Conservation (phyloP, 225 moss, liverwort and hornwort genomes). For the Asterella californica region DNA sequence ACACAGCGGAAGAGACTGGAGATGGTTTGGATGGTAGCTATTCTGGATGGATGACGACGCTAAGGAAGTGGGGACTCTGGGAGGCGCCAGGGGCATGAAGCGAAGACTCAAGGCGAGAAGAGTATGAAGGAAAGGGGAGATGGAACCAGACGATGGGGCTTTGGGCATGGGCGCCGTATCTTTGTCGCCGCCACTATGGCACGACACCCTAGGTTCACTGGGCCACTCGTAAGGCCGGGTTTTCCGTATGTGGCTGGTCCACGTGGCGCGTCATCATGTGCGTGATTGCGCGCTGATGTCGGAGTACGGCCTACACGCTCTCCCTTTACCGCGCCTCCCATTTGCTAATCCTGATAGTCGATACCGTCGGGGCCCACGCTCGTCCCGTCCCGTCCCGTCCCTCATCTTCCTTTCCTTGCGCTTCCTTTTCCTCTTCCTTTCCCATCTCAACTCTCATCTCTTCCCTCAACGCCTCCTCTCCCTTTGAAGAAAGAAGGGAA, state of each 20-base stretch:
- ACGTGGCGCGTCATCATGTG: slow-evolving; percentile 39
- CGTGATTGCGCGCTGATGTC: slow-evolving; percentile 47
- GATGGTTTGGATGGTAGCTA: background rate
- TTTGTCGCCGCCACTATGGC: slow-evolving; percentile 47
- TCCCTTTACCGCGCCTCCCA: slow-evolving; percentile 21
- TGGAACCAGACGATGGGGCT: slow-evolving; percentile 8
- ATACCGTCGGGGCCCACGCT: slow-evolving; percentile 34
- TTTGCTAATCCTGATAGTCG: slow-evolving; percentile 35
- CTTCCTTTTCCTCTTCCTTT: background rate
- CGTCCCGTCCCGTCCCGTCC: slow-evolving; percentile 5
- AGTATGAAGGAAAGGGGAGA: background rate
- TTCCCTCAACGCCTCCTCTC: background rate
- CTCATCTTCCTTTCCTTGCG: background rate
- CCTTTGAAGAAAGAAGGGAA: too few species aligned
- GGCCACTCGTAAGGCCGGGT: background rate
- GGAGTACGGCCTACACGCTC: slow-evolving; percentile 32
- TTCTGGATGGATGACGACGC: background rate
- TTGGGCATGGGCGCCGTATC: slow-evolving; percentile 33
- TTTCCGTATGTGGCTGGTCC: slow-evolving; percentile 21
- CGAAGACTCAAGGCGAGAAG: slow-evolving; percentile 16
- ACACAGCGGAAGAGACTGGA: background rate
- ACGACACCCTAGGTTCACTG: slow-evolving; percentile 23
- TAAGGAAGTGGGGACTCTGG: background rate
- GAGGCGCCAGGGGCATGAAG: slow-evolving; percentile 21
- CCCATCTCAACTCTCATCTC: background rate